phyloP scores from a whole-genome alignment of 306 rosid genomes.

The Hylodesmum podocarpum region DNA sequence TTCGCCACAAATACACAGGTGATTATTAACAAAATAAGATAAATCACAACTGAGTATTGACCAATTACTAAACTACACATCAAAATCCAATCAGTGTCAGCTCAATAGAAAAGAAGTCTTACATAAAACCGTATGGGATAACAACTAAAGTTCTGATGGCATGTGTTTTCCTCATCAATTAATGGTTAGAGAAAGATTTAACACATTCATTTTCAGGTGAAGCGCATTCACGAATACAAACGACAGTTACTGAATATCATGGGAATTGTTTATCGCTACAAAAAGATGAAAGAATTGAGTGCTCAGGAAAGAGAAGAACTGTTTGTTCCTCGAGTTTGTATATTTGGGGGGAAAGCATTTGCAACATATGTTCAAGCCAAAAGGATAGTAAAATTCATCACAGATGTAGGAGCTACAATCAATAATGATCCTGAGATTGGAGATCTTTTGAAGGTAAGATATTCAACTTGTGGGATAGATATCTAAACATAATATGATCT shows the following conservation, averaged over 20 bases:
- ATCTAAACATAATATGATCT: background rate
- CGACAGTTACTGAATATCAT: conserved; percentile 78
- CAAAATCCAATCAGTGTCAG: background rate
- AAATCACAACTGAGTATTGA: background rate
- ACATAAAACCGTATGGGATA: background rate
- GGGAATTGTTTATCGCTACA: conserved; percentile 96
- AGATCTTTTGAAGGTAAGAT: conserved; percentile 83
- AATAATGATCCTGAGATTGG: conserved; percentile 87
- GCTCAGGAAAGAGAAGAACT: conserved; percentile 54
- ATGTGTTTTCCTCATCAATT: conserved; percentile 3
- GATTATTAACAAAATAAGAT: background rate
- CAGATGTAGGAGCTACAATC: conserved; percentile 80
- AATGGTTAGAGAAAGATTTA: conserved; percentile 8
- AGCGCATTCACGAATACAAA: conserved; percentile 98
- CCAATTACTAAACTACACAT: background rate
- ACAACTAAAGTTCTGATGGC: background rate
- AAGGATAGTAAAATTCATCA: conserved; percentile 92
- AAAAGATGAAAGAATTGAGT: conserved; percentile 87
- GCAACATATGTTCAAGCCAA: conserved; percentile 94
- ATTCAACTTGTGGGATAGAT: background rate
- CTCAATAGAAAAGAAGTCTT: background rate
- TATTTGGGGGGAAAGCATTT: conserved; percentile 98
- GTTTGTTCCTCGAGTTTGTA: conserved; percentile 88
- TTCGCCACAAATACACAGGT: background rate
- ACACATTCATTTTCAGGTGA: conserved; percentile 59